Base-by-base conservation (phyloP, 306 rosid genomes). In the Sicyos baderoa region DNA sequence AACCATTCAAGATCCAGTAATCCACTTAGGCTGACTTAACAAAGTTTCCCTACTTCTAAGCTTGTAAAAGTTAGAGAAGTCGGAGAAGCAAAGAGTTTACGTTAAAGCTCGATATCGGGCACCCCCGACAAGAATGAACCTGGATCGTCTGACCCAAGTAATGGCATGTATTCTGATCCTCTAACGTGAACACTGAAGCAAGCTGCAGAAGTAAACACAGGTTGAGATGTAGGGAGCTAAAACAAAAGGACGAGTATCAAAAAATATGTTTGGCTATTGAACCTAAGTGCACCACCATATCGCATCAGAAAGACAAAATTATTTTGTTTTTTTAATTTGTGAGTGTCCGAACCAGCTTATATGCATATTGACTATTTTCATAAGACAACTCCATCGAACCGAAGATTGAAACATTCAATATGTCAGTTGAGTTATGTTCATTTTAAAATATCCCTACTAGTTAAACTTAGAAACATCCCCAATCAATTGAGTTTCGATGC, bases 131-230 rank as follows among this genome's bases (percentile, higher is more conserved):
- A 76, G 82, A 89, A 86, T 19, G 94, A 89, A 78, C 85, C 82
- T 54, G 89, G 87, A 79, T 89, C 91, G 37, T 80, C 56, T 7
- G 93, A 83, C 71, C 96, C 94, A 18, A 81, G 82, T n/a, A 85
- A 86, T 9, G 97, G 94, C 82, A 83, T 85, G 78, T 88, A 93
- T 80, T 93, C 97, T 5, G 90, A 89, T 75, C 98, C 95, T 79
- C 98, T 90, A 78, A 93, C 98, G 62, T 84, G 98, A 61, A 84
- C 97, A 73, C 93, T 79, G 79, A 81, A 93, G 89, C 98, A 93
- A 78, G 98, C 98, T 92, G 80, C 89, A 78, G 15, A 70, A 76
- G 79, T 21, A 69, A 67, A 16, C 4, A 29, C 37, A 72, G 62
- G 22, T 54, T 52, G 48, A 49, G 48, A 49, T 56, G 7, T 22